A percentile compares a stretch with the other conserved stretches of the same genome.
Conservation (phyloP, 192 early-diverging fungal genomes). For the Mortierella alpina region DNA sequence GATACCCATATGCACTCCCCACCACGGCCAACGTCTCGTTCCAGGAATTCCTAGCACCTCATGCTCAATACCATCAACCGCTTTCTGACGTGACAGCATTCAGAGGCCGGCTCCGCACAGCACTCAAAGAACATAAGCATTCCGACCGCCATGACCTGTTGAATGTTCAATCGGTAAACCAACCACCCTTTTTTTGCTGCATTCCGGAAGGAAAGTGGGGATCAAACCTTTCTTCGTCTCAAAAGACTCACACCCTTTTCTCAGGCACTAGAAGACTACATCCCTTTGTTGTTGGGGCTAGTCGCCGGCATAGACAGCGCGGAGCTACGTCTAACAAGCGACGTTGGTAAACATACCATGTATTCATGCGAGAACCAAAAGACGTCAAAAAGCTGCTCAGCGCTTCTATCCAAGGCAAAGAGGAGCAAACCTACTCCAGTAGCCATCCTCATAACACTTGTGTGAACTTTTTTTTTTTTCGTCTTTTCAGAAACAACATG, state of each 20-base stretch:
- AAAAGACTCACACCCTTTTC: neutral
- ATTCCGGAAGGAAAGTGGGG: neutral
- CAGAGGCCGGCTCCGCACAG: slow-evolving; percentile 63
- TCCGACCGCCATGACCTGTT: slow-evolving; percentile 53
- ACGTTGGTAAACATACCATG: slow-evolving; percentile 20
- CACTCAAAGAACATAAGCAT: slow-evolving; percentile 63
- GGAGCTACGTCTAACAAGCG: slow-evolving; percentile 17
- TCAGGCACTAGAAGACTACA: slow-evolving; percentile 45
- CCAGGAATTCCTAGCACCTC: slow-evolving; percentile 56
- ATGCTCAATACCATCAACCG: slow-evolving; percentile 56
- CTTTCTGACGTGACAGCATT: slow-evolving; percentile 69
- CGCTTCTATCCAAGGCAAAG: too few relatives aligned
- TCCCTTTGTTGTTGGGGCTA: slow-evolving; percentile 32
- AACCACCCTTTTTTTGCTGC: neutral
- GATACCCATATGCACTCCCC: slow-evolving; percentile 64
- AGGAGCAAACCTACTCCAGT: too few relatives aligned
- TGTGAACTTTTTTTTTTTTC: neutral
- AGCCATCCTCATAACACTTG: too few relatives aligned
- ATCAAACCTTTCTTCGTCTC: neutral
- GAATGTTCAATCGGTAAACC: slow-evolving; percentile 59
- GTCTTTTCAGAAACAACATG: slow-evolving; percentile 61
- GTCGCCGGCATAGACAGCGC: slow-evolving; percentile 30
- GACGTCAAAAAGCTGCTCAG: too few relatives aligned
- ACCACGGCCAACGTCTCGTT: slow-evolving; percentile 68
- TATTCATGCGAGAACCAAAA: too few relatives aligned